Evolutionary conservation across 2,329 filamentous ascomycete species (phyloP).

Genomic region (Aspergillus fumigatiaffinis): DNA sequence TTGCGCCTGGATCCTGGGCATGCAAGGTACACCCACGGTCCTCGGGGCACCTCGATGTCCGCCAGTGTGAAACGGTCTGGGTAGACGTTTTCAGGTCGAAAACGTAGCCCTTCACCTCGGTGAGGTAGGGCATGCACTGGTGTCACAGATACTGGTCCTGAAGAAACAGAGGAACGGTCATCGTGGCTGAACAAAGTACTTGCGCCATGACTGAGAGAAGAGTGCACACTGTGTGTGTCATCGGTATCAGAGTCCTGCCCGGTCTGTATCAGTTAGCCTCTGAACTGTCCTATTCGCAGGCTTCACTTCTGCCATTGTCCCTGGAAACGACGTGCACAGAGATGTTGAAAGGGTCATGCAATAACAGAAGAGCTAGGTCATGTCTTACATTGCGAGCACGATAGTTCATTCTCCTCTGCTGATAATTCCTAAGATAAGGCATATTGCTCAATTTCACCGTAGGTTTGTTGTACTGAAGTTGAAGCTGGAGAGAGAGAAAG

Average conservation of each 20-base stretch:
- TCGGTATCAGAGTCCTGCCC: not conserved
- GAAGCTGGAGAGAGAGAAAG: not conserved
- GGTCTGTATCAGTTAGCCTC: not conserved
- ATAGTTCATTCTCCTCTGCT: not conserved
- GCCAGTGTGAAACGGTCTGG: not conserved
- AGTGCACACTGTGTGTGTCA: not conserved
- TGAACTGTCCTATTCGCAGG: not conserved
- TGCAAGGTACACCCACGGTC: not conserved
- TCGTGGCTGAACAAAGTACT: not conserved
- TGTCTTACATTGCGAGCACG: not conserved
- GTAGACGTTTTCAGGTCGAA: not conserved
- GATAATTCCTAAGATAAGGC: not conserved
- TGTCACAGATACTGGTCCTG: not conserved
- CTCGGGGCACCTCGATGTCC: not conserved
- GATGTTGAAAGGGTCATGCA: not conserved
- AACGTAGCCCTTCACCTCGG: not conserved
- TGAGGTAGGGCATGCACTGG: not conserved
- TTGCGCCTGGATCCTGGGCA: not conserved
- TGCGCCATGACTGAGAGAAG: not conserved
- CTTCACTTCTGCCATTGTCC: not conserved
- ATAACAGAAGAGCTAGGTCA: not conserved
- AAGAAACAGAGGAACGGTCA: not conserved
- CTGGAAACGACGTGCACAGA: not conserved
- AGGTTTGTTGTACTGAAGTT: not conserved
- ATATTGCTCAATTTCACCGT: not conserved